Conservation (phyloP, 177 flowering plant species). For the Telopea speciosissima region DNA sequence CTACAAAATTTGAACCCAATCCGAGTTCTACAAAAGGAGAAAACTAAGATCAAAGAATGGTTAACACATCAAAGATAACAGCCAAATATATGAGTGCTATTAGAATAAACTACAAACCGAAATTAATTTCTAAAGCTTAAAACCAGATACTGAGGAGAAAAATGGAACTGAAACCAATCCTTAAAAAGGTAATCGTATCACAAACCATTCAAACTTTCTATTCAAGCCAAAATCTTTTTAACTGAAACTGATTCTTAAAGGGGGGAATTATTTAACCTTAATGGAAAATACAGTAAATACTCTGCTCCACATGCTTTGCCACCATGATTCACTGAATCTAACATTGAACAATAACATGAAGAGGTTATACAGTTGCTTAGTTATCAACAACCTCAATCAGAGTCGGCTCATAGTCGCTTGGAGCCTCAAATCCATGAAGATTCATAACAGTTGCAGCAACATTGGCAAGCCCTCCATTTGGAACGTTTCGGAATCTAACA, state of each 20-base stretch:
- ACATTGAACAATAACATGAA: neutral
- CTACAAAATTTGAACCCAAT: too few species aligned
- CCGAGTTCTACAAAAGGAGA: too few species aligned
- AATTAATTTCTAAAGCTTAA: neutral
- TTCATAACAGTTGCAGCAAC: conserved; percentile 97
- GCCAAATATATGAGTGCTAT: too few species aligned
- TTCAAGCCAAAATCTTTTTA: too few species aligned
- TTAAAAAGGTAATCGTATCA: too few species aligned
- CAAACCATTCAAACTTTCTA: too few species aligned
- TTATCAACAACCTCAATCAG: conserved; percentile 85
- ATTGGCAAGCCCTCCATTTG: conserved; percentile 81
- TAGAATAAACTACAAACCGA: neutral
- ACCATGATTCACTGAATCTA: neutral
- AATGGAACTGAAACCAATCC: neutral
- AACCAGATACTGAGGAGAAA: neutral
- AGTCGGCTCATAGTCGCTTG: conserved; percentile 83
- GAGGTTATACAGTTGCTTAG: conserved; percentile 12
- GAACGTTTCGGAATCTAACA: conserved; percentile 71
- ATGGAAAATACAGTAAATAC: too few species aligned
- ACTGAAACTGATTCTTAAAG: neutral
- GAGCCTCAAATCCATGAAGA: conserved; percentile 88
- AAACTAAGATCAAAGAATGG: too few species aligned
- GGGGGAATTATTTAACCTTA: neutral
- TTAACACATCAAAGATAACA: too few species aligned
- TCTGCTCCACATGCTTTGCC: neutral